Base-by-base conservation (phyloP, 441 rosid genomes). In the Melianthus villosus region DNA sequence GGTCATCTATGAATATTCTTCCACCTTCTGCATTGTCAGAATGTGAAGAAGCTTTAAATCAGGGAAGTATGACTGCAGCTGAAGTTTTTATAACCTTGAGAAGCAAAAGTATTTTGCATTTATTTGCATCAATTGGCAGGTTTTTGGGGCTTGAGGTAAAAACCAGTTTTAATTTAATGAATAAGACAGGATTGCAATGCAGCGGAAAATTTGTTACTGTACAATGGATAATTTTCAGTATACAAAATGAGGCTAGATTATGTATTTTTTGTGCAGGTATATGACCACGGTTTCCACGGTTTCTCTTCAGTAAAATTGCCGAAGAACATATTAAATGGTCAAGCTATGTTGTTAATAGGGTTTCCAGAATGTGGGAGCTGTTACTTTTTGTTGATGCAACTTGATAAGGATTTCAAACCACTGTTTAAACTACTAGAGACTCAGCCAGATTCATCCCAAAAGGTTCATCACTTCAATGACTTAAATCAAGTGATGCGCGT, bases 1-100 rank as follows among this genome's bases (percentile, higher is more conserved):
- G 66, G 32, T 72, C 79, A 36, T 69, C 91, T 38, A 77, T 66
- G 53, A 78, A 72, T 67, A 67, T 75, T 40, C 71, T 85, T 51
- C 38, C 54, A 9, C 62, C 76, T 18, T 55, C 77, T 38, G 65
- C 57, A 18, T 53, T 82, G 64, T 49, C 40, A 33, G 99, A 91
- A 34, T 77, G 64, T 62, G 99, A 85, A 69, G 99, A 85, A 61
- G 91, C 87, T 33, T 64, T 91, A 57, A 91, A 85, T 67, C 99
- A 79, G 64, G 96, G 93, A 54, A 85, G 67, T 46, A 67, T 54
- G 54, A 60, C 75, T 53, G 86, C 93, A 6, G 71, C 65, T 48
- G 96, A 91, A 43, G 79, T 73, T 63, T 91, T 91, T 51, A 66
- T 53, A 28, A 75, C 68, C 72, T 64, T 82, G 71, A 69, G 99